Conservation (phyloP, 2,329 filamentous ascomycete genomes). For the Scedosporium apiospermum region DNA sequence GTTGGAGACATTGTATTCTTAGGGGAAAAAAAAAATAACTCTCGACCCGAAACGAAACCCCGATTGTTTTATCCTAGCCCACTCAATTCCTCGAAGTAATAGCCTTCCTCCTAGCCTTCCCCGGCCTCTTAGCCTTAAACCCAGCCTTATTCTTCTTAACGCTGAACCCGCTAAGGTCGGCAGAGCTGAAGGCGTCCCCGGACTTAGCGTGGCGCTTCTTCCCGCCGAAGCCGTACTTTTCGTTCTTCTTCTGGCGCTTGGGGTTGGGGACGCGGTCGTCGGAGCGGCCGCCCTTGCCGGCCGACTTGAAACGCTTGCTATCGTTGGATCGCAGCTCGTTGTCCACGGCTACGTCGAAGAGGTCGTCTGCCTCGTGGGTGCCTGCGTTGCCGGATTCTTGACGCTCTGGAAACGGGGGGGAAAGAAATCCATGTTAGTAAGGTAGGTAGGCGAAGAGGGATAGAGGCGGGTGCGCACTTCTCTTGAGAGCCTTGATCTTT, state of each 20-base stretch:
- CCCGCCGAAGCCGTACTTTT: constrained; percentile 90
- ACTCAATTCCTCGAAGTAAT: constrained; percentile 8
- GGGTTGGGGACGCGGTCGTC: constrained; percentile 33
- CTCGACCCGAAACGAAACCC: no score
- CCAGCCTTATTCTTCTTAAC: constrained; percentile 43
- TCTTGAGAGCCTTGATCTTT: constrained; percentile 90
- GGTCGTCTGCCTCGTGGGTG: constrained; percentile 63
- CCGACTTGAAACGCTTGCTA: constrained; percentile 14
- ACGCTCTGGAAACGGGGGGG: constrained; percentile 57
- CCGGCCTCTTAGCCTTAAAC: constrained; percentile 10
- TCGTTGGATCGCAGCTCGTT: constrained; percentile 39
- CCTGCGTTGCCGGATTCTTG: constrained; percentile 56
- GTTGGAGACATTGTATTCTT: background rate
- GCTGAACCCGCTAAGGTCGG: constrained; percentile 73
- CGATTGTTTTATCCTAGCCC: background rate
- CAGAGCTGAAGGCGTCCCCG: constrained; percentile 73
- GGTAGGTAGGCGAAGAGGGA: constrained; percentile 12
- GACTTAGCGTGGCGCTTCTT: constrained; percentile 92
- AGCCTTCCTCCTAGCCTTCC: constrained; percentile 12
- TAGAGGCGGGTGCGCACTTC: constrained; percentile 68
- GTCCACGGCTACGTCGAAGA: constrained; percentile 87
- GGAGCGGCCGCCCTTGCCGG: constrained; percentile 29
- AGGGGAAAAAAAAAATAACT: no score
- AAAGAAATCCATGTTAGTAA: constrained; percentile 13
- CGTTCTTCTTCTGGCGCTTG: constrained; percentile 89